phyloP scores from a whole-genome alignment of 2,329 filamentous ascomycete species.

The Trichoderma cornu-damae region DNA sequence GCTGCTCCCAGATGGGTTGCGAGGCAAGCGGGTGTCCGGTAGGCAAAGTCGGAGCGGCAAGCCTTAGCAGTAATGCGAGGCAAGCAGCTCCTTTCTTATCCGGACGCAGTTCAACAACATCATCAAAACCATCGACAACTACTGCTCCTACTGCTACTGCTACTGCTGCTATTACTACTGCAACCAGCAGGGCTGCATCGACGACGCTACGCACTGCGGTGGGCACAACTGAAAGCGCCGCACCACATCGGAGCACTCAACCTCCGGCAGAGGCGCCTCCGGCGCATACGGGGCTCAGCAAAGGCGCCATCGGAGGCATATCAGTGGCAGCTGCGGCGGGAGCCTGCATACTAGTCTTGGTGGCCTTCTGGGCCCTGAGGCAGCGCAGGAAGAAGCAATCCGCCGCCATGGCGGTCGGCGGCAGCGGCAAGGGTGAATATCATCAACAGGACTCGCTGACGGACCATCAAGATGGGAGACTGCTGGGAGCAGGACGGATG shows the following conservation, averaged over 20 bases:
- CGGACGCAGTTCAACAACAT: not conserved
- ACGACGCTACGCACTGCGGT: not conserved
- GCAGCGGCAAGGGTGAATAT: not conserved
- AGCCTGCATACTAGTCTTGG: not conserved
- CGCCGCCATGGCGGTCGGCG: not conserved
- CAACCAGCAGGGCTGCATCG: not conserved
- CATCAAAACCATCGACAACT: not conserved
- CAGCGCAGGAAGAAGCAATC: not conserved
- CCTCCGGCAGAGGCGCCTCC: not conserved
- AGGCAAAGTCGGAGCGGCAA: slow-evolving; percentile 24
- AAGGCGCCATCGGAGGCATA: slow-evolving; percentile 13
- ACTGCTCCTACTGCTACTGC: too few species aligned
- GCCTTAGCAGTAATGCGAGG: slow-evolving; percentile 22
- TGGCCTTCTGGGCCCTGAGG: not conserved
- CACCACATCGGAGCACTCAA: not conserved
- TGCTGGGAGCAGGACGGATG: not conserved
- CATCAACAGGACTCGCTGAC: not conserved
- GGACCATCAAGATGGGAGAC: not conserved
- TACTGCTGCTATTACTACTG: too few species aligned
- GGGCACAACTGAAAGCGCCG: not conserved
- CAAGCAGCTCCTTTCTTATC: slow-evolving; percentile 12
- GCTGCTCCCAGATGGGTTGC: slow-evolving; percentile 31
- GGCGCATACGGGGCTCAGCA: not conserved
- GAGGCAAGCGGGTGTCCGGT: slow-evolving; percentile 24
- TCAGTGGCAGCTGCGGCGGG: not conserved